A percentile compares a stretch with the other conserved stretches of the same genome.
phyloP scores from a whole-genome alignment of 2,329 filamentous ascomycete genomes.

The Clathrospora elynae region DNA sequence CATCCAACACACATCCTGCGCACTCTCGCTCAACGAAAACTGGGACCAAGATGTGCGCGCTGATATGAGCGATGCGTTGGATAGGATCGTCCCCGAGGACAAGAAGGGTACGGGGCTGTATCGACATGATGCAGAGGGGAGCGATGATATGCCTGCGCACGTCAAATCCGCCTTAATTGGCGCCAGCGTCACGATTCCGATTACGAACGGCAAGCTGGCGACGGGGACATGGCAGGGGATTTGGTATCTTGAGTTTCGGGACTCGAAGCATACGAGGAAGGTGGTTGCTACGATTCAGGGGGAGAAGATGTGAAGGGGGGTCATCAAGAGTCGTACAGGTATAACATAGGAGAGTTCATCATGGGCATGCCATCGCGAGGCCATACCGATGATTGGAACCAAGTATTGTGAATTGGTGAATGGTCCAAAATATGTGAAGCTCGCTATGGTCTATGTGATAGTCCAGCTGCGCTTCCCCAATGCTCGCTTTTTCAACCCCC shows the following conservation, averaged over 20 bases:
- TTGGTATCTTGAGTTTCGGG: slow-evolving; percentile 91
- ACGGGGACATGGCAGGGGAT: slow-evolving; percentile 84
- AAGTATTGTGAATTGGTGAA: no score
- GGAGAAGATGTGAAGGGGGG: slow-evolving; percentile 62
- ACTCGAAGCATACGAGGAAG: slow-evolving; percentile 73
- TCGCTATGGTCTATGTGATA: no score
- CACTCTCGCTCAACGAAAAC: slow-evolving; percentile 92
- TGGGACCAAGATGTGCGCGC: slow-evolving; percentile 81
- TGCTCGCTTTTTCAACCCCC: no score
- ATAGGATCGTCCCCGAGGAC: slow-evolving; percentile 86
- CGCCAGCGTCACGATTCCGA: slow-evolving; percentile 87
- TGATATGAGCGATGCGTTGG: slow-evolving; percentile 93
- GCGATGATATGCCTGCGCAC: slow-evolving; percentile 95
- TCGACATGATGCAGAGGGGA: slow-evolving; percentile 82
- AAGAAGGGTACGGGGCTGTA: slow-evolving; percentile 65
- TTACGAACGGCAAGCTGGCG: slow-evolving; percentile 78
- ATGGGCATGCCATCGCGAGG: no score
- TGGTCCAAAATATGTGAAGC: no score
- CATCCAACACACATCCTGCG: slow-evolving; percentile 93
- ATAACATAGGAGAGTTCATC: neutral
- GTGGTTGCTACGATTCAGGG: slow-evolving; percentile 95
- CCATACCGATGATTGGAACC: no score
- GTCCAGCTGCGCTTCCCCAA: no score
- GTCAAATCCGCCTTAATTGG: slow-evolving; percentile 91
- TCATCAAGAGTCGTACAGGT: no score